These are phyloP conservation scores for Mycena amicta DNA, from an alignment of 768 basidiomycete genomes.

Conservation along the genomic window DNA sequence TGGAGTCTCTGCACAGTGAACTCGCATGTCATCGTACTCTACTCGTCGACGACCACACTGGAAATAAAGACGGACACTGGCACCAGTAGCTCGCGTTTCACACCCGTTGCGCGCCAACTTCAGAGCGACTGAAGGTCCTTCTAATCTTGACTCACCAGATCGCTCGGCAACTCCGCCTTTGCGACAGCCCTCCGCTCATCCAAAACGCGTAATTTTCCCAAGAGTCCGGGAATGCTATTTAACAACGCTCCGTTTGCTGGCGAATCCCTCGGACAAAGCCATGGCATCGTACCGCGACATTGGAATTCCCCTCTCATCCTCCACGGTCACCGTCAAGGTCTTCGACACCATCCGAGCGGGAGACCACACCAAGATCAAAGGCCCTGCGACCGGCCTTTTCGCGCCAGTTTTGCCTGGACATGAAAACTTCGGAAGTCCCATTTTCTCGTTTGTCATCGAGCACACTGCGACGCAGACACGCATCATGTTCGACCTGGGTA, in stretches of 20 bases:
- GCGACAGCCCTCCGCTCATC: background rate
- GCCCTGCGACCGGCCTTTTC: slow-evolving; percentile 3
- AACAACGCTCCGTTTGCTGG: background rate
- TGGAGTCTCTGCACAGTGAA: too few relatives aligned
- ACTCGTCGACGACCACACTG: too few relatives aligned
- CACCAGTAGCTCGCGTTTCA: background rate
- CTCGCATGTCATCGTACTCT: too few relatives aligned
- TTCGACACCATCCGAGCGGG: slow-evolving; percentile 9
- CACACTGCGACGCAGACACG: slow-evolving; percentile 2
- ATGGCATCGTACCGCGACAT: slow-evolving; percentile 10
- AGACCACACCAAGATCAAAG: background rate
- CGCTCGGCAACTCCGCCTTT: background rate
- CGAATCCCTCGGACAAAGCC: background rate
- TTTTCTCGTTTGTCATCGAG: slow-evolving; percentile 18
- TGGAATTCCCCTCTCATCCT: slow-evolving; percentile 12
- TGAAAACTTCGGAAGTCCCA: slow-evolving; percentile 9
- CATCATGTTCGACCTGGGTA: slow-evolving; percentile 19
- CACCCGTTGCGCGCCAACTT: background rate
- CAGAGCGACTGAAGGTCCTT: background rate
- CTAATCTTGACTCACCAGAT: background rate
- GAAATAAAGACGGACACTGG: too few relatives aligned
- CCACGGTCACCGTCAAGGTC: slow-evolving; percentile 14
- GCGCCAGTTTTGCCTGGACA: slow-evolving; percentile 13
- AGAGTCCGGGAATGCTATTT: background rate
- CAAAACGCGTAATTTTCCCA: background rate